These are phyloP conservation scores for Zasmidium angulare DNA, from an alignment of 2,329 filamentous ascomycete genomes.

Conservation along the genomic window DNA sequence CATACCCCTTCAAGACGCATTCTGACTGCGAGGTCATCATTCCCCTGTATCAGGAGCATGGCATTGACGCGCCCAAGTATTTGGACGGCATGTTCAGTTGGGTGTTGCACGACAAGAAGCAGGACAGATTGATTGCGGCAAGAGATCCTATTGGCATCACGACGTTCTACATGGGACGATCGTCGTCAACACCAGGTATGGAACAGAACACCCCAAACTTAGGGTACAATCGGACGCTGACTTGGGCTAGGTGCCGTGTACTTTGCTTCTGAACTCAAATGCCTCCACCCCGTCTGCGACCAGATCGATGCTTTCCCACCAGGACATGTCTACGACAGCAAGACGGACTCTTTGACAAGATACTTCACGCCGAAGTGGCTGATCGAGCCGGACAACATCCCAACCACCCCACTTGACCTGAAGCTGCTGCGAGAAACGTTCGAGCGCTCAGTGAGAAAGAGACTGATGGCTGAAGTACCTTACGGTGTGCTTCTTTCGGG, in stretches of 20 bases:
- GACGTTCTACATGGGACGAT: slow-evolving; percentile 92
- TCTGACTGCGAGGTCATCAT: slow-evolving; percentile 99
- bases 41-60: slow-evolving; percentile 91
- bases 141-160: slow-evolving; percentile 96
- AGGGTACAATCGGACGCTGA: neutral
- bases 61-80: slow-evolving; percentile 84
- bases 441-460: slow-evolving; percentile 90
- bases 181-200: slow-evolving; percentile 67
- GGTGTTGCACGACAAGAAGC: slow-evolving; percentile 92
- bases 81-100: slow-evolving; percentile 99
- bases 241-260: slow-evolving; percentile 66
- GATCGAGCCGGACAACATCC: slow-evolving; percentile 77
- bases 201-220: neutral
- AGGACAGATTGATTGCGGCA: slow-evolving; percentile 88
- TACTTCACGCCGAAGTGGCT: slow-evolving; percentile 90
- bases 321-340: slow-evolving; percentile 93
- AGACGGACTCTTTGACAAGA: slow-evolving; percentile 77
- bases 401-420: slow-evolving; percentile 77
- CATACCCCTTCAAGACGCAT: slow-evolving; percentile 97
- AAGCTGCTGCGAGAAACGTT: slow-evolving; percentile 77
- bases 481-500: slow-evolving; percentile 95
- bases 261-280: slow-evolving; percentile 97
- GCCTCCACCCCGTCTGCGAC: slow-evolving; percentile 88
- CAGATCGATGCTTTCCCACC: slow-evolving; percentile 92
- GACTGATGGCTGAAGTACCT: slow-evolving; percentile 97